Conservation (phyloP, 2,329 filamentous ascomycete genomes). For the Cladophialophora exuberans region DNA sequence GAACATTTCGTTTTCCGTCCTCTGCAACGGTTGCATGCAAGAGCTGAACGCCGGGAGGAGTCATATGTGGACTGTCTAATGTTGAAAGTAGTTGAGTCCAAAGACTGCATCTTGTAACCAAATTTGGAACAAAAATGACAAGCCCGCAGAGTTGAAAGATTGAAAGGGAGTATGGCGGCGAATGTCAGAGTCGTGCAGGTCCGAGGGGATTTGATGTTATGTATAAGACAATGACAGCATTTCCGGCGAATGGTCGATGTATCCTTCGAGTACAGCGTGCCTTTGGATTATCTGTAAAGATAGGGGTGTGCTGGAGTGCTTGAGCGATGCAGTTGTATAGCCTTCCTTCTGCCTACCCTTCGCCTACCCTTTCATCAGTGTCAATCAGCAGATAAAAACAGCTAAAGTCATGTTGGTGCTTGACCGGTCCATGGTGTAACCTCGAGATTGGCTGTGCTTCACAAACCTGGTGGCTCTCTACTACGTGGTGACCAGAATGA, state of each 20-base stretch:
- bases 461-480: no score
- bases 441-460: neutral
- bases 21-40: conserved; percentile 42
- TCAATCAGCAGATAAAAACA: conserved; percentile 30
- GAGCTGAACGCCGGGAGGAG: conserved; percentile 17
- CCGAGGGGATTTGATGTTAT: no score
- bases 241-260: no score
- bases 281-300: no score
- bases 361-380: neutral
- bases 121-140: no score
- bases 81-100: conserved; percentile 1
- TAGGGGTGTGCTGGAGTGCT: no score
- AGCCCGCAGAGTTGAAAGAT: neutral
- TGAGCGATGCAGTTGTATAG: no score
- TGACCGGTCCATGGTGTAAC: neutral
- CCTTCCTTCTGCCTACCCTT: neutral
- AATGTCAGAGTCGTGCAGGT: no score
- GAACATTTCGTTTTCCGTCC: conserved; percentile 42
- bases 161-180: neutral
- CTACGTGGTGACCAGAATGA: neutral
- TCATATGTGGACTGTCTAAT: conserved; percentile 21
- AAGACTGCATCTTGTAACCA: conserved; percentile 19
- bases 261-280: no score
- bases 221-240: no score
- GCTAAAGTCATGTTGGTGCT: conserved; percentile 40